Evolutionary conservation across 176 grass and related monocot species (phyloP).

Genomic region (Avena sativa): DNA sequence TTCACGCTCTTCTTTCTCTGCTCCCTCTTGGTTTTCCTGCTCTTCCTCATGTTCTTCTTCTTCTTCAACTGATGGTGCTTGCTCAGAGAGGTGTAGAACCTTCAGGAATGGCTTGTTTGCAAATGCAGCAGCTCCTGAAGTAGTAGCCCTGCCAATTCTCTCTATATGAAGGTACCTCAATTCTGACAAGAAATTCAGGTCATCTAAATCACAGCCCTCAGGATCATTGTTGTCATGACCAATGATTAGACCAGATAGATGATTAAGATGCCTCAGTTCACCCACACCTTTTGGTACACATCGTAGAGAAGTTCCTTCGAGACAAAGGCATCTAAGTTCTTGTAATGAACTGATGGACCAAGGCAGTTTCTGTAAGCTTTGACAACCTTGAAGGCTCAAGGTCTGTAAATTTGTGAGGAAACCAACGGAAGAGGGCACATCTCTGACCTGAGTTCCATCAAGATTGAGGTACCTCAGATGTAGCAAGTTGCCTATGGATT

Average conservation of each 20-base stretch:
- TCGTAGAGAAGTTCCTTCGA: conserved; percentile 60
- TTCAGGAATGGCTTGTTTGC: conserved; percentile 70
- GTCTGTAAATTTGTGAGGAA: conserved; percentile 78
- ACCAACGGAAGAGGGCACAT: conserved; percentile 73
- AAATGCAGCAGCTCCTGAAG: conserved; percentile 56
- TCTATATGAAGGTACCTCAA: conserved; percentile 67
- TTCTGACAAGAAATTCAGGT: conserved; percentile 65
- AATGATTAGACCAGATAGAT: conserved; percentile 68
- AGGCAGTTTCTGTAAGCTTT: conserved; percentile 66
- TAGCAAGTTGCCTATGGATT: conserved; percentile 63
- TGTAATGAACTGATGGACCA: conserved; percentile 62
- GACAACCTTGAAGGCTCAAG: conserved; percentile 65
- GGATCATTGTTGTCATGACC: conserved; percentile 48
- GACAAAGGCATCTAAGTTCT: conserved; percentile 66
- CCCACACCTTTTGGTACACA: conserved; percentile 71
- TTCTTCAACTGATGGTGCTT: conserved; percentile 35
- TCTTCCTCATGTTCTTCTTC: conserved; percentile 37
- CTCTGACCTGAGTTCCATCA: conserved; percentile 64
- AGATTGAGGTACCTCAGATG: conserved; percentile 87
- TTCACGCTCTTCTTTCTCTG: conserved; percentile 44
- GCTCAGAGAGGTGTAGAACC: conserved; percentile 65
- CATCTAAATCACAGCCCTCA: conserved; percentile 69
- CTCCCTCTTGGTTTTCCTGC: conserved; percentile 37
- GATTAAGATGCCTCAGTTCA: conserved; percentile 68
- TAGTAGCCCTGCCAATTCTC: conserved; percentile 65